These are phyloP conservation scores for Biscogniauxia mediterranea DNA, from an alignment of 2,329 filamentous ascomycete genomes.

Conservation along the genomic window DNA sequence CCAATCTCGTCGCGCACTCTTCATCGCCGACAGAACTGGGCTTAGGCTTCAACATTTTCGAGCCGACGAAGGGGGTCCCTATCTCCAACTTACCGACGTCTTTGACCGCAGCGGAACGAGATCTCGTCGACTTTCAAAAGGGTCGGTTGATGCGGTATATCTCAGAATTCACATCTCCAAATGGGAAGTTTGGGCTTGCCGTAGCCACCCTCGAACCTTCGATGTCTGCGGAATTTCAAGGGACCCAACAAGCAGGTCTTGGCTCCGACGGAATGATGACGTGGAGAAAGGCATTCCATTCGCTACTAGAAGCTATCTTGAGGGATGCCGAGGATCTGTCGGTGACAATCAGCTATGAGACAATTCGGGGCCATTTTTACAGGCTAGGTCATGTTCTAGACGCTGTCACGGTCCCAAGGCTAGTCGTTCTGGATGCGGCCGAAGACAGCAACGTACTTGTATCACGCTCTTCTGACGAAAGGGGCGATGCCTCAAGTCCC, in stretches of 20 bases:
- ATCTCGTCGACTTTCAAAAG: conserved; percentile 44
- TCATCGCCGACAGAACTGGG: conserved; percentile 27
- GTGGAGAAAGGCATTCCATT: conserved; percentile 58
- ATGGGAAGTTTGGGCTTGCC: conserved; percentile 47
- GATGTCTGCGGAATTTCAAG: conserved; percentile 8
- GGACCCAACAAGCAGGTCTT: conserved; percentile 2
- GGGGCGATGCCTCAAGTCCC: conserved; percentile 10
- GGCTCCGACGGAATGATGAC: conserved; percentile 34
- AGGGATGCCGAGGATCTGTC: conserved; percentile 61
- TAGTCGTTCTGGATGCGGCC: conserved; percentile 55
- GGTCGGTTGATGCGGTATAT: conserved; percentile 47
- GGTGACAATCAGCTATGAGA: conserved; percentile 55
- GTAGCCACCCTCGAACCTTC: conserved; percentile 34
- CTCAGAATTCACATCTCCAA: conserved; percentile 43
- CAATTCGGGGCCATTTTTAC: conserved; percentile 51
- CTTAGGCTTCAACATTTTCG: conserved; percentile 44
- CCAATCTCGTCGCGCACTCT: conserved; percentile 41
- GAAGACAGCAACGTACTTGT: conserved; percentile 52
- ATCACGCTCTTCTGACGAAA: conserved; percentile 15
- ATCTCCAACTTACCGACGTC: conserved; percentile 37
- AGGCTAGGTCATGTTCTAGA: conserved; percentile 51
- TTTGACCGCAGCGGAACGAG: conserved; percentile 36
- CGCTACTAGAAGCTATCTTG: conserved; percentile 54
- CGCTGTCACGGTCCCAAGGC: conserved; percentile 47
- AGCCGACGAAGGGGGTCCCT: conserved; percentile 36